Evolutionary conservation across 2,329 filamentous ascomycete species (phyloP), one percentile per base, ranked within the genome.

Genomic region (Diaporthe ilicicola): DNA sequence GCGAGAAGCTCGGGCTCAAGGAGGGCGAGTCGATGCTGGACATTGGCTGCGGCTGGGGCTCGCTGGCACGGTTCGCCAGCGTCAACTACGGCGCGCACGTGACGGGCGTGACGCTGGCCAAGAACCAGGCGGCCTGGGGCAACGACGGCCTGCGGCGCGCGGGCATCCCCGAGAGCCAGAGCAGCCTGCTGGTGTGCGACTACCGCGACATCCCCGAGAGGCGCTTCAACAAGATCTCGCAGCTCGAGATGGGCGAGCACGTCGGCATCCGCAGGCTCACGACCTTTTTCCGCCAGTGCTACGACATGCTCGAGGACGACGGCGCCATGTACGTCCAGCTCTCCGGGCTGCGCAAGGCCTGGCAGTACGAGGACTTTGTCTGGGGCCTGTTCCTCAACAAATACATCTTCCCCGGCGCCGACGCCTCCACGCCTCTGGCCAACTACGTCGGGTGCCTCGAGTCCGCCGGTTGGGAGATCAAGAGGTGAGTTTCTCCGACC

Each of bases 331-430:
- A 95, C 89, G 88, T 98, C 73, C 96, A 98, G 83, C 94, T 97
- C 77, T 94, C 95, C 77, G 95, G 96, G 84, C 89, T 99, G 74
- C 92, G 95, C 77, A 97, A 97, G 86, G 87, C 89, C 74, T 98
- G 96, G 96, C 96, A 98, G 83, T 98, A 97, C 79, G 95, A 98
- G 87, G 95, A 98, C 84, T 89, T 98, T 66, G 93, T 95, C 82
- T 98, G 96, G 95, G 95, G 96, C 81, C 88, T 98, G 59, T 98
- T 98, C 89, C 97, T 98, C 94, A 98, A 98, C 91, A 98, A 97
- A 87, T 97, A 98, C 84, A 89, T 98, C 82, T 98, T 98, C 89
- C 96, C 95, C 46, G 96, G 96, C 80, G 95, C 96, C 62, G 95
- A 98, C 81, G 95, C 95, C 65, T 97, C 94, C 54, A 97, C 94